Base-by-base conservation (phyloP, 495 filamentous ascomycete genomes). In the Corynascus novoguineensis region DNA sequence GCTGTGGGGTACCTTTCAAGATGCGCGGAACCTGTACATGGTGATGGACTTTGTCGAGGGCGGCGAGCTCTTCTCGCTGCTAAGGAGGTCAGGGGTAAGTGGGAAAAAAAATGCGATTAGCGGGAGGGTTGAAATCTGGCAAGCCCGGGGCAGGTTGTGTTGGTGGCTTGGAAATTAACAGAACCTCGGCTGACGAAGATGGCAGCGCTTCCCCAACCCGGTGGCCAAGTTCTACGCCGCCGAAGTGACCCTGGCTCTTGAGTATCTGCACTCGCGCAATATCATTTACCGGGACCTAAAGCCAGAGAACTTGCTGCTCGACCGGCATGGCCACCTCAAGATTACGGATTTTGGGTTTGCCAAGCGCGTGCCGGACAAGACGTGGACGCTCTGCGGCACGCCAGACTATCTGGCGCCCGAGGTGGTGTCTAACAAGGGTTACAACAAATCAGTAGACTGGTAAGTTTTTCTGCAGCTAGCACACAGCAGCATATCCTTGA, bases 41-140 rank as follows among this genome's bases (percentile, higher is more conserved):
- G 93, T 98, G 61, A 97, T 98, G 93, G 93, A 97, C 66, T 98
- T 98, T 75, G 89, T 98, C n/a, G 95, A 98, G 72, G 93, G 93
- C 62, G 93, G 93, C 55, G 95, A 98, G 76, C 77, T 98, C 49
- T 98, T 98, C 72, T 97, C 92, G 65, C 69, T 97, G 62, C 76
- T 98, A 54, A 83, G 95, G 55, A 97, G 97, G 73, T 97, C 92
- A 35, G 95, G 96, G 79, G 93, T 97, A 77, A 74, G 87, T 41
- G 8, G 27, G 17, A n/a, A 48, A 8, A n/a, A n/a, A n/a, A n/a
- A n/a, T n/a, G n/a, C n/a, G n/a, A n/a, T n/a, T n/a, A n/a, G n/a
- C n/a, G n/a, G n/a, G n/a, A n/a, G n/a, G n/a, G n/a, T n/a, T n/a
- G n/a, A n/a, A n/a, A n/a, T n/a, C n/a, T n/a, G n/a, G n/a, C n/a